Base-by-base conservation (phyloP, 495 filamentous ascomycete species). In the Neurospora sp. region DNA sequence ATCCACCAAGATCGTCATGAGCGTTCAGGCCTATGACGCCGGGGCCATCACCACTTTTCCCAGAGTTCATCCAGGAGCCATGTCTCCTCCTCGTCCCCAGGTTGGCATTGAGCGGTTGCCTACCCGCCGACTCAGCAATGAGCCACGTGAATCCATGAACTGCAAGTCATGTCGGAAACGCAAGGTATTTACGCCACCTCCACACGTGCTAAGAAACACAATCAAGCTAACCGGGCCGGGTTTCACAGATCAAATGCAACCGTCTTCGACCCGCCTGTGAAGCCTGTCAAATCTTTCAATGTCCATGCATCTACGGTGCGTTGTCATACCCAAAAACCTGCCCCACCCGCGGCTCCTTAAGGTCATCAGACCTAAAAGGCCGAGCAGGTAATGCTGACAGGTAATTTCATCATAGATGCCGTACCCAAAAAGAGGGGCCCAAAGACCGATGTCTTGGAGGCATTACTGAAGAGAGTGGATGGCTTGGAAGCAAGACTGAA, bases 91-190 rank as follows among this genome's bases (percentile, higher is more conserved):
- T 35, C 88, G 92, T 75, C 91, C 91, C 38, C 92, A 93, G 85
- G 89, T 95, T 79, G 91, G 91, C 81, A 96, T 96, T 81, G 92
- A 94, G 82, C 89, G 93, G 76, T 83, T 96, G 75, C 91, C 92
- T 45, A 86, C 89, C 40, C 89, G 92, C 70, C 89, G 91, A 65
- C 84, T 88, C 82, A 89, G 87, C 83, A 88, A 88, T 78, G 92
- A 94, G 78, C 92, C 91, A 31, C 90, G 92, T 75, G 92, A 95
- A 83, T 91, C 92, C 22, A 96, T 96, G 93, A 96, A 96, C 81
- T 96, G 93, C 88, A 95, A 96, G 80, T 94, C 91, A 31, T 96
- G 93, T 85, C 89, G 93, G 75, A 96, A 94, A 80, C 87, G 93
- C 78, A 96, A 96, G 86, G 92, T 93, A 79, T 71, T 69, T 5